Base-by-base conservation (phyloP, 2,329 filamentous ascomycete species). In the Ceratocystis smalleyi region DNA sequence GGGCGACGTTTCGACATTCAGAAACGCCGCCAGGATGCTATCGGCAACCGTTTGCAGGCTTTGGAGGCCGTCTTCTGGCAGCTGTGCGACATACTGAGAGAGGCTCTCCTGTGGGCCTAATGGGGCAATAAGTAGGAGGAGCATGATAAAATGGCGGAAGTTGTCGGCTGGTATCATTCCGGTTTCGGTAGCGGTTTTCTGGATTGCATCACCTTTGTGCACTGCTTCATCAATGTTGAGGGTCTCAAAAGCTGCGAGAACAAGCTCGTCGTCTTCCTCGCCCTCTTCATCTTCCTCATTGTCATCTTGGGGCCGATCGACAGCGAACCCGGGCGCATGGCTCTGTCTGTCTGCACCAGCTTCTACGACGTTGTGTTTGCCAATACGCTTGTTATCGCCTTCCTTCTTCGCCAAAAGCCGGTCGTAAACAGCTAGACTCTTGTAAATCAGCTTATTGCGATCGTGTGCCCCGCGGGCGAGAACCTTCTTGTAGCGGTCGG, bases 101-200 rank as follows among this genome's bases (percentile, higher is more conserved):
- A 90, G 72, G 64, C 78, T 83, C 71, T 89, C 84, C 69, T 87
- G 84, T 0, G 82, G 74, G 59, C 80, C 78, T 4, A 90, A 74
- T 0, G 87, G 86, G 0, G 87, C 83, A 43, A 83, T 76, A 7
- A 90, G 75, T 1, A 90, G 76, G 12, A 91, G 76, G 3, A 91
- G 76, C 81, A 88, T 86, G 35, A 90, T 73, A 6, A 91, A 74
- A 69, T 83, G 85, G 55, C 84, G 80, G 64, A 89, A 82, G 70
- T 89, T 89, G 70, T 90, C 86, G 0, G 83, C 81, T 0, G 87
- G 87, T 61, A 91, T 87, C 68, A 87, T 83, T 35, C 85, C 83
- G n/a, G 81, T 80, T 54, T 83, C 79, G 10, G 47, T 17, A 1
- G 60, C 17, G 17, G 17, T 35, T n/a, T 62, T 51, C 43, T 78